These are phyloP conservation scores for Pseudisothecium myosuroides DNA, from an alignment of 225 moss, liverwort and hornwort species.

Conservation along the genomic window DNA sequence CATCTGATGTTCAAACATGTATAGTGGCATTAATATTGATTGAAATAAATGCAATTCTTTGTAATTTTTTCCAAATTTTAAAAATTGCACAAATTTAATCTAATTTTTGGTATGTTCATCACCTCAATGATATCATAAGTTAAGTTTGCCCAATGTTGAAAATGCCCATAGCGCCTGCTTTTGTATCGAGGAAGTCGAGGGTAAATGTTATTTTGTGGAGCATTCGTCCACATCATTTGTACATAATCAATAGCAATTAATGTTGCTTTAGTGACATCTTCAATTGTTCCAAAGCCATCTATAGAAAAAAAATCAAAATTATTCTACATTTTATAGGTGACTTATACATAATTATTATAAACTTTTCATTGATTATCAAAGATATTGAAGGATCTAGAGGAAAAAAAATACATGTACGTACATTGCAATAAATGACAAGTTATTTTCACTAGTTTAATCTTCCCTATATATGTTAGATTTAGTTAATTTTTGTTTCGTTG, in stretches of 20 bases:
- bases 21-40: no score
- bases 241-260: slow-evolving; percentile 41
- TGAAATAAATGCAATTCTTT: not conserved
- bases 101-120: not conserved
- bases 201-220: slow-evolving; percentile 43
- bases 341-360: rapidly evolving
- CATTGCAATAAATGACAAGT: not conserved
- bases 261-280: slow-evolving; percentile 22
- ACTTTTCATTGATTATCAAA: not conserved
- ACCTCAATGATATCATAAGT: slow-evolving; percentile 63
- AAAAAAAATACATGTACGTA: no score
- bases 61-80: no score
- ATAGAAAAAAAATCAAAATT: not conserved
- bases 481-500: not conserved
- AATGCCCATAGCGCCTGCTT: slow-evolving; percentile 51
- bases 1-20: not conserved
- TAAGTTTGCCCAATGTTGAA: slow-evolving; percentile 74
- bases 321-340: not conserved
- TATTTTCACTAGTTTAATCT: not conserved
- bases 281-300: slow-evolving; percentile 32
- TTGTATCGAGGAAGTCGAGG: slow-evolving; percentile 63
- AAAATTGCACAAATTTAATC: not conserved
- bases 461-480: rapidly evolving
- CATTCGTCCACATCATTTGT: slow-evolving; percentile 51
- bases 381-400: not conserved